These are phyloP conservation scores for Fusarium tanahbumbuense DNA, from an alignment of 2,329 filamentous ascomycete genomes.

Conservation along the genomic window DNA sequence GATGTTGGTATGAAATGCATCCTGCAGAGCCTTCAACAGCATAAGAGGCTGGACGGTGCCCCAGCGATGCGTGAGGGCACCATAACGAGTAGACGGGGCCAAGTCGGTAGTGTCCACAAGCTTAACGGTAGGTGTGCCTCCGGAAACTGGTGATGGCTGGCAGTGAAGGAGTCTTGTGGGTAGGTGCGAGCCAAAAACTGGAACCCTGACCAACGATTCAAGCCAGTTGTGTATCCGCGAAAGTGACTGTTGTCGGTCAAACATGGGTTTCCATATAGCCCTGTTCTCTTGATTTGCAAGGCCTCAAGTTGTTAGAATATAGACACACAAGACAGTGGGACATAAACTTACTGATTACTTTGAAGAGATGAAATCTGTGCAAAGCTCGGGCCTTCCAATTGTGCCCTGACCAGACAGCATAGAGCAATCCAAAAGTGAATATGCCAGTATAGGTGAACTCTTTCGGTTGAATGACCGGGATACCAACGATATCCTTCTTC, in stretches of 20 bases:
- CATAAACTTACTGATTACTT: slow-evolving; percentile 14
- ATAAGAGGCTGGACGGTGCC: slow-evolving; percentile 26
- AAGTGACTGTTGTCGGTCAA: slow-evolving; percentile 26
- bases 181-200: slow-evolving; percentile 6
- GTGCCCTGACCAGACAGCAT: background rate
- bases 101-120: background rate
- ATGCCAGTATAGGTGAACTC: background rate
- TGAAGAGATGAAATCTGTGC: slow-evolving; percentile 5
- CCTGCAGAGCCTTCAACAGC: background rate
- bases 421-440: slow-evolving; percentile 18
- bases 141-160: background rate
- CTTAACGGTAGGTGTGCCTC: slow-evolving; percentile 1
- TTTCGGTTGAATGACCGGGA: slow-evolving; percentile 11
- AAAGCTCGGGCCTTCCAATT: slow-evolving; percentile 3
- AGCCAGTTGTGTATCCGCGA: slow-evolving; percentile 25
- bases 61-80: slow-evolving; percentile 38
- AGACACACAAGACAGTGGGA: rapidly evolving
- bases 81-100: slow-evolving; percentile 16
- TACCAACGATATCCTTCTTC: background rate
- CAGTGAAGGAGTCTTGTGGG: slow-evolving; percentile 32
- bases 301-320: slow-evolving; percentile 3
- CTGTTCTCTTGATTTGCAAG: background rate
- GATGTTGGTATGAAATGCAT: slow-evolving; percentile 11
- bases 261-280: slow-evolving; percentile 15
- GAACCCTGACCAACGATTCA: background rate